Evolutionary conservation across 2,329 filamentous ascomycete genomes (phyloP).

Genomic region (Calonectria leucothoes): DNA sequence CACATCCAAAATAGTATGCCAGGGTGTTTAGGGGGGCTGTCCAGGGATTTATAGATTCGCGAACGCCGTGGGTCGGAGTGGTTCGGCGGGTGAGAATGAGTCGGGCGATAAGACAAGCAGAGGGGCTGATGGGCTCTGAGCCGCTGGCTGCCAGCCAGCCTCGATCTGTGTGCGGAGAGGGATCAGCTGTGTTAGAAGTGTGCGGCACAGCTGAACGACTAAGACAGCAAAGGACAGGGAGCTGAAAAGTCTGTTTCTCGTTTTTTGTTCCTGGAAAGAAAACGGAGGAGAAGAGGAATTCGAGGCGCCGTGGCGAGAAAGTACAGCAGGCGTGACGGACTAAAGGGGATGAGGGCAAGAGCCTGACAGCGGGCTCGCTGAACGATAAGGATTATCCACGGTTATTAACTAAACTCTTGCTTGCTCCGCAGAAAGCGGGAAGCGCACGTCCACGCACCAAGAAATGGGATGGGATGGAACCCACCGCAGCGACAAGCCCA

Average conservation of each 20-base stretch:
- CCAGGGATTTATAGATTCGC: slow-evolving; percentile 18
- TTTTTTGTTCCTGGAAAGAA: slow-evolving; percentile 3
- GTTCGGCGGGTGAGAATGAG: slow-evolving; percentile 13
- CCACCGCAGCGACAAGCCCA: slow-evolving; percentile 8
- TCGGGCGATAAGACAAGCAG: slow-evolving; percentile 29
- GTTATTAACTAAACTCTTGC: slow-evolving; percentile 29
- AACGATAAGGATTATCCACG: slow-evolving; percentile 28
- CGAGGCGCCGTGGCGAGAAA: slow-evolving; percentile 11
- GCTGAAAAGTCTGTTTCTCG: slow-evolving; percentile 35
- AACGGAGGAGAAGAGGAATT: background rate
- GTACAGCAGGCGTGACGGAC: background rate
- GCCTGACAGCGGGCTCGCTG: slow-evolving; percentile 8
- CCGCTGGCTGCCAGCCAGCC: slow-evolving; percentile 34
- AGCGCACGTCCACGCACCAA: slow-evolving; percentile 19
- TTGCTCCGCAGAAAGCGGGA: slow-evolving; percentile 36
- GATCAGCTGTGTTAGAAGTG: slow-evolving; percentile 31
- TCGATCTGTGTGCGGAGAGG: slow-evolving; percentile 27
- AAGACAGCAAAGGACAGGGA: slow-evolving; percentile 15
- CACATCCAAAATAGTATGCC: slow-evolving; percentile 7
- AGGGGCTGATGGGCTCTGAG: slow-evolving; percentile 28
- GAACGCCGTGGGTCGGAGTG: slow-evolving; percentile 10
- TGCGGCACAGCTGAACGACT: slow-evolving; percentile 29
- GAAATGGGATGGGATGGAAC: slow-evolving; percentile 12
- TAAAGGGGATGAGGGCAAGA: slow-evolving; percentile 12
- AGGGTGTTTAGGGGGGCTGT: background rate